Evolutionary conservation across 768 basidiomycete genomes (phyloP), one percentile per base, ranked within the genome.

Genomic region (Psilocybe subaeruginosa): DNA sequence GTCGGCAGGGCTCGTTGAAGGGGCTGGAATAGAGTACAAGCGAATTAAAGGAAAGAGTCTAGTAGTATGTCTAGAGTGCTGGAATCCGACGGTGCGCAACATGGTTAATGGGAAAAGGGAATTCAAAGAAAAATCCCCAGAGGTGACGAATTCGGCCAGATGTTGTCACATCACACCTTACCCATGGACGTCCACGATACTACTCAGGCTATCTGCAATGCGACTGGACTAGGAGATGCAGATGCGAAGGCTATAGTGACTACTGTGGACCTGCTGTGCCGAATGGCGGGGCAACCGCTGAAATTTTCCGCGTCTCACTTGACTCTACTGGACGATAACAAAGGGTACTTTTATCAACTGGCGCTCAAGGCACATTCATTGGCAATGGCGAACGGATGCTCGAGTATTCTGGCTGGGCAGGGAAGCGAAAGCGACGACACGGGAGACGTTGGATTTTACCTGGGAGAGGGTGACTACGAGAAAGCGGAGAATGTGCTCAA

Each of bases 381-480:
- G 1, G 82, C 85, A 3, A 70, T 67, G 29, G 71, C 76, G 2
- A 72, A 76, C 8, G 69, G 75, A 9, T 82, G 77, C 66, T 80
- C 82, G n/a, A 86, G 83, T 65, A 72, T 87, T 48, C 76, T 87
- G 11, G 81, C 80, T 0, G 85, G 86, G 2, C 76, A 76, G 33
- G 69, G 74, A n/a, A 85, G 79, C 63, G 86, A 89, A 64, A 80
- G 78, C 64, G 85, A 86, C 61, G 85, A 88, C 50, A 82, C 75
- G 45, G 80, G 80, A 4, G 85, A 87, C 62, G 69, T 84, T 23
- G 82, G 76, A 3, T 50, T 87, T 35, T 85, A 82, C 81, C 74
- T 88, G 4, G 84, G 85, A 8, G 52, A 61, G 4, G 81, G 80
- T 4, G 66, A 75, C 5, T 81, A 70, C 64, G 69, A 61, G 23